Conservation (phyloP, 75 land plant genomes). For the Ceratopteris richardii region DNA sequence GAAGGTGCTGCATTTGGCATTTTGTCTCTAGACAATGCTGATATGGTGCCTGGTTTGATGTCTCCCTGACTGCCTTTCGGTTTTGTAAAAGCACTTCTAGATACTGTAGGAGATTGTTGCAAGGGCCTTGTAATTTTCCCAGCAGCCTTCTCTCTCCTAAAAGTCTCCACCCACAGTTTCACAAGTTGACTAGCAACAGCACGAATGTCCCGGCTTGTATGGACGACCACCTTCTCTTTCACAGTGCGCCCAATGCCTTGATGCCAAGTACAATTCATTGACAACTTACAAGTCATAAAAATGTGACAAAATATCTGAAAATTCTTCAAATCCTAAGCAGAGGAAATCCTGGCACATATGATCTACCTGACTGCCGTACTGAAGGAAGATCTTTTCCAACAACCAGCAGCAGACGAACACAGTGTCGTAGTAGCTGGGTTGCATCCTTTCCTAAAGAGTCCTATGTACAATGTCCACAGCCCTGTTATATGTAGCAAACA, state of each 20-base stretch:
- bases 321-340: too few relatives aligned
- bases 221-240: constrained; percentile 86
- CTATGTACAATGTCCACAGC: constrained; percentile 19
- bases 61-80: neutral
- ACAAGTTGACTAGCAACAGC: constrained; percentile 90
- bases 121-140: constrained; percentile 38
- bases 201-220: constrained; percentile 93
- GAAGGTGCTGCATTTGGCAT: too few relatives aligned
- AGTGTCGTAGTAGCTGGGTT: constrained; percentile 94
- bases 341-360: too few relatives aligned
- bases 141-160: constrained; percentile 84
- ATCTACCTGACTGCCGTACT: constrained; percentile 84
- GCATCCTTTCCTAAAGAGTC: constrained; percentile 98
- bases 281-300: too few relatives aligned
- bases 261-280: too few relatives aligned
- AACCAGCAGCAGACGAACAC: constrained; percentile 85
- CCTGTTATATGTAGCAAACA: neutral
- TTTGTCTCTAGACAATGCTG: too few relatives aligned
- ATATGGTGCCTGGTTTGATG: too few relatives aligned
- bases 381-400: constrained; percentile 83
- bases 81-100: constrained; percentile 6
- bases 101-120: constrained; percentile 24
- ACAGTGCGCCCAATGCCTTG: constrained; percentile 87
- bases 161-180: constrained; percentile 82
- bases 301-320: too few relatives aligned